Percentiles rank a stretch among this genome's conserved stretches.
phyloP scores from a whole-genome alignment of 176 grass and related monocot species.

The Lolium multiflorum region DNA sequence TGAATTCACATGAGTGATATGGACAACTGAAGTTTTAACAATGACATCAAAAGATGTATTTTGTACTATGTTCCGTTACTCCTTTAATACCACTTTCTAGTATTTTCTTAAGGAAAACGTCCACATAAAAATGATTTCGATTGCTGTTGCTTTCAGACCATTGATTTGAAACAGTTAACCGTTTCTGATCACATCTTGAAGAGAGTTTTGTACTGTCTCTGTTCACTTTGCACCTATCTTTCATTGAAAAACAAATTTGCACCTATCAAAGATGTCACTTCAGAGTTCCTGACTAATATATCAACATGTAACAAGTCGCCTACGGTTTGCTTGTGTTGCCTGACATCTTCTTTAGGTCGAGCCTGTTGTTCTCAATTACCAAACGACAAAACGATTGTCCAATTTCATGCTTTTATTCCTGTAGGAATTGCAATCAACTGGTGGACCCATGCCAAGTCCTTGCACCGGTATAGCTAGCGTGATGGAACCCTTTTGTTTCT shows the following conservation, averaged over 20 bases:
- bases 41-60: constrained; percentile 14
- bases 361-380: neutral
- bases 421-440: constrained; percentile 1
- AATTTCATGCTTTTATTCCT: constrained; percentile 9
- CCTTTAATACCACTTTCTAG: neutral
- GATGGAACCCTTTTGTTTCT: neutral
- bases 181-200: constrained; percentile 21
- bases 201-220: constrained; percentile 14
- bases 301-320: neutral
- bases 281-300: neutral
- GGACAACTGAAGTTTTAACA: constrained; percentile 7
- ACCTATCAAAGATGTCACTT: constrained; percentile 25
- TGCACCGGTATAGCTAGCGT: neutral
- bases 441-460: constrained; percentile 30
- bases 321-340: constrained; percentile 15
- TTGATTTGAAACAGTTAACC: constrained; percentile 29
- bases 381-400: constrained; percentile 11
- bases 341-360: neutral
- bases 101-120: neutral
- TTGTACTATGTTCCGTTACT: neutral
- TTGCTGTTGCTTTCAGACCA: constrained; percentile 8
- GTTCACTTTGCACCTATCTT: constrained; percentile 27
- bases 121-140: neutral
- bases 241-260: neutral
- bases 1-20: neutral